Evolutionary conservation across 805 yeast species (phyloP), one percentile per base, ranked within the genome.

Genomic region (Yarrowia sp.): DNA sequence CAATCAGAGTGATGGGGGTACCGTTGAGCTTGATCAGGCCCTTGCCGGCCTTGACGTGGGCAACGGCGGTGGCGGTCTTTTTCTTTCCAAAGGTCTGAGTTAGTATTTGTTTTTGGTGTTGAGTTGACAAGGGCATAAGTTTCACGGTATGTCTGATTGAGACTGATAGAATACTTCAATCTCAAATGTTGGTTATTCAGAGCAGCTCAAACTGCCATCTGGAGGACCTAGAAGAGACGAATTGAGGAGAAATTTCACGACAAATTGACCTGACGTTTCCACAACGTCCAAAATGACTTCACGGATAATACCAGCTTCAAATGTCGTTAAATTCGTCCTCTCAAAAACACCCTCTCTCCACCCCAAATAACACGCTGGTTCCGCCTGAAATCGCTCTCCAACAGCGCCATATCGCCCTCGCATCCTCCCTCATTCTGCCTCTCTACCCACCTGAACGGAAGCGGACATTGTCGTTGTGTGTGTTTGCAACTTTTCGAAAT

Each of bases 11-110:
- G 88, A 95, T 93, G 85, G 99, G 99, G 77, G 93, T 83, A 83
- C 99, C 99, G 87, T 95, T 95, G 76, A 95, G 96, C 87, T 95
- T 95, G 86, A 95, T 88, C 81, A 95, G 89, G 85, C 99, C 99
- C 84, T 89, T 90, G 84, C 99, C 99, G 84, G 95, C 92, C 86
- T 92, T 92, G 77, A 93, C 96, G 85, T 92, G 97, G 83, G 99
- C 99, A 80, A 95, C 99, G 79, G 99, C 99, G 78, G 99, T 95
- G 79, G 99, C 99, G 80, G 97, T 90, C 87, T 89, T 95, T 93
- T 95, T 95, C 87, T 93, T 95, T 85, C 99, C 99, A 85, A 95
- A 95, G 82, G 98, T 95, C 97, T 92, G 81, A 11, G 61, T 54
- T 54, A 54, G 61, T 38, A 36, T 8, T 4, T 5, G 24, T 3